Evolutionary conservation across 75 land plant genomes (phyloP), one percentile per base, ranked within the genome.

Genomic region (Ceratopteris richardii): DNA sequence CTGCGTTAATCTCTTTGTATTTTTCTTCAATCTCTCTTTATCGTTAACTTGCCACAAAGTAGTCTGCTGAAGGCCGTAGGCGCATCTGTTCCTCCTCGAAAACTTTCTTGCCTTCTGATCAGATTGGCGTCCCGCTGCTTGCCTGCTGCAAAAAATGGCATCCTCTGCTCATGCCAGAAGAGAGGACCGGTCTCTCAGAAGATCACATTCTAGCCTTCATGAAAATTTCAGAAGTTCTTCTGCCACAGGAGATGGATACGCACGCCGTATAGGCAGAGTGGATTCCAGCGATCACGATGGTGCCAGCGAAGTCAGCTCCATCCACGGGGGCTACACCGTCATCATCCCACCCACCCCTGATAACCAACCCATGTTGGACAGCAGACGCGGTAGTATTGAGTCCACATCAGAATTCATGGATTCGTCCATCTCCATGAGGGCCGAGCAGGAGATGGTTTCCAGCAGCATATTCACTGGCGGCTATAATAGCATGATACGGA

Each of bases 391-490:
- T 9, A 9, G 37, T 9, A 33, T 4, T 9, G 37, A 33, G 3
- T 33, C 37, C 9, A 9, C 9, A 3, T 33, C 37, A 33, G 37
- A 33, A 4, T 9, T 4, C 37, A 33, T 33, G 17, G 61, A 56
- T 24, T 44, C 55, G 16, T 17, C 28, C 3, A 71, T 84, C 25
- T 78, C 75, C 1, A 61, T 47, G 27, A 83, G 9, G 37, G 37
- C 37, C 5, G 50, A n/a, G 19, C 64, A 61, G 44, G 70, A 57
- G 18, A 71, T 64, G 60, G 75, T 87, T 16, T 76, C 96, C 1
- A 90, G 73, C 55, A 84, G 93, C 2, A 72, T 90, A 13, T 87
- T 90, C 76, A 90, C 88, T 0, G 96, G 96, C 0, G 96, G 96
- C 24, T 90, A 78, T 64, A 87, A 90, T 58, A 78, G 80, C 59